These are phyloP conservation scores for Primulina huaijiensis DNA, from an alignment of 257 asterid species.

Conservation along the genomic window DNA sequence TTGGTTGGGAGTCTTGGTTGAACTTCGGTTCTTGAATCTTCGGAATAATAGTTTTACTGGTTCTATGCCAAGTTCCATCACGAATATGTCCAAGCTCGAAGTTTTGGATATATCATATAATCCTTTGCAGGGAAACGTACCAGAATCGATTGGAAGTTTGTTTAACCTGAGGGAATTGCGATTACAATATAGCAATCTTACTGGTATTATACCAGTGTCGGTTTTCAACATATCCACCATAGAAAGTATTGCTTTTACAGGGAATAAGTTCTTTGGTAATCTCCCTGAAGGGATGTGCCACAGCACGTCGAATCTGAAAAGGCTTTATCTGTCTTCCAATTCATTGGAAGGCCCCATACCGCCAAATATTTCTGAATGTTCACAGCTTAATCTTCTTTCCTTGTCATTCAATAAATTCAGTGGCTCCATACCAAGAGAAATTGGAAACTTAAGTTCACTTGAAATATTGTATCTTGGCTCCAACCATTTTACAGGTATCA, in stretches of 20 bases:
- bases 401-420: constrained; percentile 21
- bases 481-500: constrained; percentile 17
- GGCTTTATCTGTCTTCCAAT: constrained; percentile 8
- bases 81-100: constrained; percentile 23
- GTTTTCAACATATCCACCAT: constrained; percentile 26
- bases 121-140: constrained; percentile 20
- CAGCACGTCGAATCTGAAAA: constrained; percentile 2
- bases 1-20: constrained; percentile 14
- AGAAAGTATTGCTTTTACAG: constrained; percentile 11
- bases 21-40: constrained; percentile 16
- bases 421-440: constrained; percentile 25
- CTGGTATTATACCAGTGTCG: constrained; percentile 22
- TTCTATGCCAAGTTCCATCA: constrained; percentile 18
- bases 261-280: constrained; percentile 21
- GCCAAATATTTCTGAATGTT: constrained; percentile 27
- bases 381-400: constrained; percentile 9
- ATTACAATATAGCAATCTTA: constrained; percentile 8
- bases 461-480: constrained; percentile 5
- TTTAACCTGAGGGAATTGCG: neutral
- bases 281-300: constrained; percentile 18
- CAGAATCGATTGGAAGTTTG: constrained; percentile 19
- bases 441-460: constrained; percentile 19
- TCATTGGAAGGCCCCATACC: constrained; percentile 27
- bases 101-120: constrained; percentile 21
- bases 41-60: constrained; percentile 24